A percentile compares a stretch with the other conserved stretches of the same genome.
Evolutionary conservation across 2,329 filamentous ascomycete species (phyloP).

Genomic region (Penicillium sp.): DNA sequence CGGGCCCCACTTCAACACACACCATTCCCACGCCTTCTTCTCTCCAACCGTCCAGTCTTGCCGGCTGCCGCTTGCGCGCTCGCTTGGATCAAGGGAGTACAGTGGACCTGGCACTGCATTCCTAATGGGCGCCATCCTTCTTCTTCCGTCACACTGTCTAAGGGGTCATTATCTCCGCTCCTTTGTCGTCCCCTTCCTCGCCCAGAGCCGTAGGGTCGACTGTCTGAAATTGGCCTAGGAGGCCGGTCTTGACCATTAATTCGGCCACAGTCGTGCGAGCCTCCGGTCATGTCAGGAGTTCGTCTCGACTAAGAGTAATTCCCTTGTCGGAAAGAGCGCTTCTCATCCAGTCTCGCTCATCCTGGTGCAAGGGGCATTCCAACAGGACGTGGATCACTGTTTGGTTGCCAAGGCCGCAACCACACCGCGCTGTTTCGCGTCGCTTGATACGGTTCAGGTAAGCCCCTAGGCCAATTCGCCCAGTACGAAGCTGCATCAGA

Average conservation of each 20-base stretch:
- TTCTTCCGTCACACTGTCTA: no score
- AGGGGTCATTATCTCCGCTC: no score
- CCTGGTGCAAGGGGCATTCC: neutral
- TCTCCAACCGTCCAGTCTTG: no score
- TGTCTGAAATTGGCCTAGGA: neutral
- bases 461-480: neutral
- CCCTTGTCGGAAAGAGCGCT: neutral
- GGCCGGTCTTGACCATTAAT: neutral
- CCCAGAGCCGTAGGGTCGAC: neutral
- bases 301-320: neutral
- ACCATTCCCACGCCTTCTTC: no score
- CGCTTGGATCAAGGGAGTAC: no score
- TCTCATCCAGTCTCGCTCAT: neutral
- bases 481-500: slow-evolving; percentile 2
- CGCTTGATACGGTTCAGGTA: neutral
- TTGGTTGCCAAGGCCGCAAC: neutral
- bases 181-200: neutral
- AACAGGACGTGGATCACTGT: neutral
- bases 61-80: no score
- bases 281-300: neutral
- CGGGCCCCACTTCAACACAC: no score
- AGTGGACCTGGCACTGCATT: no score
- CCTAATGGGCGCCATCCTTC: no score
- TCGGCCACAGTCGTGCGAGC: neutral
- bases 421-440: neutral